A percentile compares a stretch with the other conserved stretches of the same genome.
Evolutionary conservation across 1,284 basidiomycete species (phyloP).

Genomic region (Kalmanozyma brasiliensis): DNA sequence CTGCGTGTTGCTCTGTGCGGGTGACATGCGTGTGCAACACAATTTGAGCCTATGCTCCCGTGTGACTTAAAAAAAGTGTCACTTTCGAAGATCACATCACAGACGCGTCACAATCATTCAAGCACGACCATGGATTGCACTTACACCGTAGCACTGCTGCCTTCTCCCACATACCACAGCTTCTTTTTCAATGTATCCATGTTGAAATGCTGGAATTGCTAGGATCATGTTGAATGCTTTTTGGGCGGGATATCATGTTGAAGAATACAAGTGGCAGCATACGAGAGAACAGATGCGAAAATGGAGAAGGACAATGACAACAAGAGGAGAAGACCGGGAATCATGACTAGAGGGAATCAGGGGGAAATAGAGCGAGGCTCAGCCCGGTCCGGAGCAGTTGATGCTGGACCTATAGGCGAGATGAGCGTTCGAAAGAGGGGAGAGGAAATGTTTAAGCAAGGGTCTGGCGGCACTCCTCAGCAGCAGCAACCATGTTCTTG

Average conservation of each 20-base stretch:
- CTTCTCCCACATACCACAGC: not conserved
- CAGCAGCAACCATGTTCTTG: slow-evolving; percentile 70
- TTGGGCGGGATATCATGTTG: slow-evolving; percentile 55
- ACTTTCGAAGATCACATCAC: slow-evolving; percentile 30
- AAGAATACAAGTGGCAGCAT: slow-evolving; percentile 39
- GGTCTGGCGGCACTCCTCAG: slow-evolving; percentile 83
- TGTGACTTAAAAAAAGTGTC: slow-evolving; percentile 41
- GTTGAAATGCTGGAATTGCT: slow-evolving; percentile 47
- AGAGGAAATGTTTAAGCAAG: slow-evolving; percentile 45
- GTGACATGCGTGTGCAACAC: slow-evolving; percentile 10
- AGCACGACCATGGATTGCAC: too few species aligned
- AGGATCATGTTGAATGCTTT: slow-evolving; percentile 52
- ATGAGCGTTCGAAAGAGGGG: slow-evolving; percentile 3
- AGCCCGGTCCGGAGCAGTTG: slow-evolving; percentile 37
- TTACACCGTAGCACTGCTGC: too few species aligned
- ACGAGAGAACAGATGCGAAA: slow-evolving; percentile 21
- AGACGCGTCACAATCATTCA: slow-evolving; percentile 3
- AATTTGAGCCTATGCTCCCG: too few species aligned
- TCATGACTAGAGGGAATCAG: slow-evolving; percentile 24
- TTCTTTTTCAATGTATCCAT: slow-evolving; percentile 17
- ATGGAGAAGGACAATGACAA: slow-evolving; percentile 28
- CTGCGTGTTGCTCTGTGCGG: slow-evolving; percentile 2
- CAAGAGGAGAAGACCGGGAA: slow-evolving; percentile 17
- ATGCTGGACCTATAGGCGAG: slow-evolving; percentile 24
- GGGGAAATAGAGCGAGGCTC: slow-evolving; percentile 2